phyloP scores from a whole-genome alignment of 768 basidiomycete genomes.

The Amanita rubescens region DNA sequence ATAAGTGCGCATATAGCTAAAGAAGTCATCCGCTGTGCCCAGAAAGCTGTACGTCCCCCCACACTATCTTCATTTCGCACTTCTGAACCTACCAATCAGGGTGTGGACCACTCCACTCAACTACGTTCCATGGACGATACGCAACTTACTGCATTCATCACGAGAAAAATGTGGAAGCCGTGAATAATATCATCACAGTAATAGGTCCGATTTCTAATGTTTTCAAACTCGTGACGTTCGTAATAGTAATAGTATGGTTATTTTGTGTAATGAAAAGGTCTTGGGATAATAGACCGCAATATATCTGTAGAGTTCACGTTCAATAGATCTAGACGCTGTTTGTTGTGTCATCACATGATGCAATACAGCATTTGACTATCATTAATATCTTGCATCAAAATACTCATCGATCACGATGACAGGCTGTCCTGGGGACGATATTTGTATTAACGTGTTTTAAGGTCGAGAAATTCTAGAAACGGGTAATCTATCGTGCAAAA shows the following conservation, averaged over 20 bases:
- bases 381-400: no score
- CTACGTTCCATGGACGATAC: constrained; percentile 52
- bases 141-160: constrained; percentile 46
- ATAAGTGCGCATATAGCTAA: constrained; percentile 72
- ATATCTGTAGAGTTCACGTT: no score
- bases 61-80: not conserved
- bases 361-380: no score
- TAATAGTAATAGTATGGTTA: not conserved
- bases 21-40: constrained; percentile 73
- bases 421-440: no score
- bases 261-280: no score
- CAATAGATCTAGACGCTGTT: no score
- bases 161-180: constrained; percentile 71
- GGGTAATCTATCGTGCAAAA: no score
- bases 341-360: no score
- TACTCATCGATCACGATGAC: no score
- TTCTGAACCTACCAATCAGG: constrained; percentile 24
- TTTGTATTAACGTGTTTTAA: no score
- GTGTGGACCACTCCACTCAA: constrained; percentile 44
- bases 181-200: constrained; percentile 7
- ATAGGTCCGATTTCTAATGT: constrained; percentile 2
- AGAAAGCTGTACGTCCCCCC: constrained; percentile 50
- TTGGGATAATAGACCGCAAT: no score
- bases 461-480: no score
- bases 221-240: not conserved